These are phyloP conservation scores for Lentinula aciculospora DNA, from an alignment of 768 basidiomycete genomes.

Conservation along the genomic window DNA sequence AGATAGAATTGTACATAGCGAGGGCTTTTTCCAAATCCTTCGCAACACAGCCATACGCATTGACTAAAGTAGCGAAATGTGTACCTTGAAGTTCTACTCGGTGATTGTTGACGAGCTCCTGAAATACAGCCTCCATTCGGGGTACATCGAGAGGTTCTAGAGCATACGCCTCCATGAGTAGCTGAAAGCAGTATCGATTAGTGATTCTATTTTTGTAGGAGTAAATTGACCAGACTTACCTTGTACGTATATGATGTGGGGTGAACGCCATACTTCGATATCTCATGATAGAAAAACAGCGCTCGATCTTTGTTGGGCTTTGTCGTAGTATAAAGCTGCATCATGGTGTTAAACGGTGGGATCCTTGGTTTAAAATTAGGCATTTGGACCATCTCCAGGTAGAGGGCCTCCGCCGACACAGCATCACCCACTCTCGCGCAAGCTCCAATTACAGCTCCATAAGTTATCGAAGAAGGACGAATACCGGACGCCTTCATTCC, in stretches of 20 bases:
- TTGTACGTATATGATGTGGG: constrained; percentile 96
- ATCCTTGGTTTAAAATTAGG: constrained; percentile 81
- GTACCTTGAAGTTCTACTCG: constrained; percentile 37
- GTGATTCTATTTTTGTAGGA: neutral
- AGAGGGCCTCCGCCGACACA: constrained; percentile 73
- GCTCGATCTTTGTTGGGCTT: constrained; percentile 79
- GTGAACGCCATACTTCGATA: constrained; percentile 52
- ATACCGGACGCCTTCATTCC: constrained; percentile 70
- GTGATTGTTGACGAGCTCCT: constrained; percentile 42
- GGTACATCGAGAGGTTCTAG: constrained; percentile 76
- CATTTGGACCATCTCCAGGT: constrained; percentile 74
- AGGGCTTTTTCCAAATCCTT: constrained; percentile 78
- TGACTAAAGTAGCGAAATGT: constrained; percentile 79
- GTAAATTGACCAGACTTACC: constrained; percentile 30
- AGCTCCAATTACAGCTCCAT: constrained; percentile 90
- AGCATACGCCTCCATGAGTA: constrained; percentile 87
- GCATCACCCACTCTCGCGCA: constrained; percentile 92
- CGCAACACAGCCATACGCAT: constrained; percentile 77
- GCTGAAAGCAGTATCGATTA: constrained; percentile 30
- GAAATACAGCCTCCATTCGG: constrained; percentile 69
- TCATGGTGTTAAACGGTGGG: constrained; percentile 98
- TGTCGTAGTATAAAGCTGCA: constrained; percentile 91
- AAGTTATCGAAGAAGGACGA: constrained; percentile 80
- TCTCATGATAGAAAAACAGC: constrained; percentile 66
- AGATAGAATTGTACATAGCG: constrained; percentile 70